phyloP scores from a whole-genome alignment of 148 eudicot genomes.

The Chenopodium album region DNA sequence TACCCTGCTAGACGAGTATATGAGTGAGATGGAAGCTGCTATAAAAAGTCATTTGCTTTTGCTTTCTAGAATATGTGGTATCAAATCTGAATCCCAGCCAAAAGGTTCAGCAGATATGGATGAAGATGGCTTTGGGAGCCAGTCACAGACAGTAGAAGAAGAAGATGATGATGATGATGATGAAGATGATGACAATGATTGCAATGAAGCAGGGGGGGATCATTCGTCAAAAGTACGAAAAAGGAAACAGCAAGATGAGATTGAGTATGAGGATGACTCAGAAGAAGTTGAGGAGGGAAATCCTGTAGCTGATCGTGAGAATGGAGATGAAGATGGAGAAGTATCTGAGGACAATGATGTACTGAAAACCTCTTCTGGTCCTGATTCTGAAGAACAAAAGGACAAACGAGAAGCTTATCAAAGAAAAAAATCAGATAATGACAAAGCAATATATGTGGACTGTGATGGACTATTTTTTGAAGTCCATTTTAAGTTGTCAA shows the following conservation, averaged over 20 bases:
- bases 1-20: conserved; percentile 40
- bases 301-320: conserved; percentile 27
- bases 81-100: conserved; percentile 43
- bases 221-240: conserved; percentile 64
- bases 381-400: conserved; percentile 30
- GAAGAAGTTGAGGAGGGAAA: conserved; percentile 44
- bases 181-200: conserved; percentile 26
- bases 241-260: conserved; percentile 73
- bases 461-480: conserved; percentile 49
- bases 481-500: conserved; percentile 56
- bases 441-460: conserved; percentile 35
- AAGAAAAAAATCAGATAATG: conserved; percentile 20
- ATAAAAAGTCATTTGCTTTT: conserved; percentile 60
- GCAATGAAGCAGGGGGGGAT: conserved; percentile 50
- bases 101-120: conserved; percentile 43
- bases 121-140: conserved; percentile 32
- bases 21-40: conserved; percentile 63
- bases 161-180: conserved; percentile 32
- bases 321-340: conserved; percentile 36
- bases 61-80: conserved; percentile 68
- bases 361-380: conserved; percentile 10
- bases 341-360: conserved; percentile 31
- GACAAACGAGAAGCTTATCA: conserved; percentile 22
- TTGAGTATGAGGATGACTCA: conserved; percentile 71
- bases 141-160: conserved; percentile 25